Conservation (phyloP, 192 early-diverging fungal species). For the Entomortierella chlamydospora region DNA sequence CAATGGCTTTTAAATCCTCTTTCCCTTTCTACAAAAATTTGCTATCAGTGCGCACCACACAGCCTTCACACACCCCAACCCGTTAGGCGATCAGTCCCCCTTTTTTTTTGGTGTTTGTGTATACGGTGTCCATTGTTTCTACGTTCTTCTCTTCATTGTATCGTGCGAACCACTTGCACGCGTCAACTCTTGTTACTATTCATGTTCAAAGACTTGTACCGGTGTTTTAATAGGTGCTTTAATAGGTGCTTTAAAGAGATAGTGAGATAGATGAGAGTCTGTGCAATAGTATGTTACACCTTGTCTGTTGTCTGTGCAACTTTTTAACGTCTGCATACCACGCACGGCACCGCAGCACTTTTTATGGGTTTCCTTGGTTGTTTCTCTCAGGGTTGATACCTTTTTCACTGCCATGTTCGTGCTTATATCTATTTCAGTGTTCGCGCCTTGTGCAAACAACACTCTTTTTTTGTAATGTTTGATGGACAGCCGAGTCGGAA, state of each 20-base stretch:
- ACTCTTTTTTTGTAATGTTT: neutral
- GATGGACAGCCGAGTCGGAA: neutral
- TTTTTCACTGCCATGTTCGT: too few species aligned
- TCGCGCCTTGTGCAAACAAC: too few species aligned
- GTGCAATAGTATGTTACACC: constrained; percentile 20
- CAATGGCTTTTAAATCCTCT: neutral
- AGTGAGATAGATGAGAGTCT: neutral
- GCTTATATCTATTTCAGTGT: too few species aligned
- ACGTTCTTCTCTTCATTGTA: too few species aligned
- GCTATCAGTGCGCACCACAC: constrained; percentile 42
- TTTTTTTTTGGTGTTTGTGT: neutral
- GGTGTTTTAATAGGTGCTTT: too few species aligned
- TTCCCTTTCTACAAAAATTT: constrained; percentile 9
- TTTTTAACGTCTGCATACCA: neutral
- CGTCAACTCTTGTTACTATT: too few species aligned
- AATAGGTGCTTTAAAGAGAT: too few species aligned
- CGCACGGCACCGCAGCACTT: neutral
- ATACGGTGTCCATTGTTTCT: too few species aligned
- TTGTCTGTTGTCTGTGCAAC: neutral
- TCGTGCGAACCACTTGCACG: too few species aligned
- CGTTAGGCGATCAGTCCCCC: neutral
- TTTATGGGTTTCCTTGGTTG: too few species aligned
- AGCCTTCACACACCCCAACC: neutral
- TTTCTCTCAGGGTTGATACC: too few species aligned
- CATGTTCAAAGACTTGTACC: too few species aligned